These are phyloP conservation scores for Eucalyptus erythrocorys DNA, from an alignment of 345 rosid genomes.

Conservation along the genomic window DNA sequence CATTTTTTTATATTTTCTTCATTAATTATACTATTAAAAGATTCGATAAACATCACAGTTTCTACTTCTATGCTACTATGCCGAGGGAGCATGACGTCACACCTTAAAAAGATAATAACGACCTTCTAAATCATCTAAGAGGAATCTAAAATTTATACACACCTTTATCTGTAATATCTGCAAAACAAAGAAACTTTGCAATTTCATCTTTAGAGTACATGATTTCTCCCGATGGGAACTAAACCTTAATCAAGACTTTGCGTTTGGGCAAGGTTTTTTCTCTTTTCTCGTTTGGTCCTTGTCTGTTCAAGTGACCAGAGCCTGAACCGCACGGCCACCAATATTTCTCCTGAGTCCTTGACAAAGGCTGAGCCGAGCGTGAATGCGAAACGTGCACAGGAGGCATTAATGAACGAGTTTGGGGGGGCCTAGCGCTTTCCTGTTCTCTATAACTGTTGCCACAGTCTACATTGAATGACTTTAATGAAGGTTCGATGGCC, in stretches of 20 bases:
- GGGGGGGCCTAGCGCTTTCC: not conserved
- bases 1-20: not conserved
- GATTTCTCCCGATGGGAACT: not conserved
- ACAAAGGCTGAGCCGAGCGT: not conserved
- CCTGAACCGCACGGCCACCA: not conserved
- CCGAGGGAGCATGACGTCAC: not conserved
- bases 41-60: not conserved
- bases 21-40: not conserved
- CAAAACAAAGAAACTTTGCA: not conserved
- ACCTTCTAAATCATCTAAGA: not conserved
- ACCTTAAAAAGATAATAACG: not conserved
- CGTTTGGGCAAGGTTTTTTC: not conserved
- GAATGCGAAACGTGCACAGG: not conserved
- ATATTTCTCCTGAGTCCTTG: not conserved
- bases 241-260: not conserved
- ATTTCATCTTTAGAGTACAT: not conserved
- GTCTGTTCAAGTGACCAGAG: not conserved
- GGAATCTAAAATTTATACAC: not conserved
- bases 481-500: not conserved
- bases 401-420: not conserved
- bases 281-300: not conserved
- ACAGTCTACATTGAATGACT: not conserved
- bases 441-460: not conserved
- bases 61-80: not conserved
- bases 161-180: not conserved